Evolutionary conservation across 139 green algal species (phyloP).

Genomic region (Chlorella vulgaris): DNA sequence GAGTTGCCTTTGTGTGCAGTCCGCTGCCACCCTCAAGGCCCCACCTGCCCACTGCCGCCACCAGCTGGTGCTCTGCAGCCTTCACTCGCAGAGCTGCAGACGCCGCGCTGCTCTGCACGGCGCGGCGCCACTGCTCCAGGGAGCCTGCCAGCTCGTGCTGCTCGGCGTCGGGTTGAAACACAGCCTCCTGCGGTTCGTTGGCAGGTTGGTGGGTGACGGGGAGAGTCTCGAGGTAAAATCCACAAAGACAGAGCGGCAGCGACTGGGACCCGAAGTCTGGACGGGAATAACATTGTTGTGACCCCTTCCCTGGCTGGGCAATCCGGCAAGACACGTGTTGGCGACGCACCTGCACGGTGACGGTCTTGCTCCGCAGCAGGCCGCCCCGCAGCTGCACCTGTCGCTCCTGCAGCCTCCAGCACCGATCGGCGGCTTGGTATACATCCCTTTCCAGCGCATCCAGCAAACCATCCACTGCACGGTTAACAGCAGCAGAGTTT

Average conservation of each 20-base stretch:
- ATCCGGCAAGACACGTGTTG: no score
- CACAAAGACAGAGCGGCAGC: no score
- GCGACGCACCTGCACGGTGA: slow-evolving; percentile 4
- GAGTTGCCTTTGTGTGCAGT: neutral
- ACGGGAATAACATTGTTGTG: no score
- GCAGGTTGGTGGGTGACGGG: neutral
- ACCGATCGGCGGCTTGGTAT: slow-evolving; percentile 7
- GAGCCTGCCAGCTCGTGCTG: slow-evolving; percentile 7
- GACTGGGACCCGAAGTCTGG: no score
- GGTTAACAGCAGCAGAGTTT: neutral
- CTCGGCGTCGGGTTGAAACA: slow-evolving; percentile 1
- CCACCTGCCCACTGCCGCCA: slow-evolving; percentile 16
- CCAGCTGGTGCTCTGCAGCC: neutral
- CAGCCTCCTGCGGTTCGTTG: slow-evolving; percentile 1
- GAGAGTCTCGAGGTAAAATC: no score
- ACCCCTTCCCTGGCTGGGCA: no score
- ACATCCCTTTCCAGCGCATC: slow-evolving; percentile 16
- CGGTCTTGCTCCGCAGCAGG: slow-evolving; percentile 2
- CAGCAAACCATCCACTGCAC: slow-evolving; percentile 9
- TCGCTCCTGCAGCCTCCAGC: slow-evolving; percentile 17
- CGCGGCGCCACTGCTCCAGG: slow-evolving; percentile 13
- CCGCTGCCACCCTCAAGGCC: neutral
- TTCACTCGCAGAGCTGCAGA: neutral
- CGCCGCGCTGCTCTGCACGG: neutral
- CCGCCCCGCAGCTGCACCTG: slow-evolving; percentile 16